Percentiles rank a stretch among this genome's conserved stretches.
phyloP scores from a whole-genome alignment of 441 rosid species.

The Metrosideros polymorpha region DNA sequence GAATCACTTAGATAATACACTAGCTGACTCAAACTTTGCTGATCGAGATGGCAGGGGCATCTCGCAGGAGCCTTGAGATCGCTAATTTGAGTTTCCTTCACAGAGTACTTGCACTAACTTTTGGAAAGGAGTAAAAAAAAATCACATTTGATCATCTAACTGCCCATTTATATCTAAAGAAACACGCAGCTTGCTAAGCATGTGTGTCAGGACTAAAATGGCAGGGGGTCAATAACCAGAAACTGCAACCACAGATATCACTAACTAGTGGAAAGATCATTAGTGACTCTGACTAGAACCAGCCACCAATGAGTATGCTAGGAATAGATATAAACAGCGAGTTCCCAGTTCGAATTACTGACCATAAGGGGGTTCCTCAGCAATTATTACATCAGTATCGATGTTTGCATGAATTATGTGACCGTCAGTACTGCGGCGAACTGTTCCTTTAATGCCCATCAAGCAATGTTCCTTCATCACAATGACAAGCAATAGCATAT shows the following conservation, averaged over 20 bases:
- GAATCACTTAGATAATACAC: neutral
- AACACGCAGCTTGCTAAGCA: neutral
- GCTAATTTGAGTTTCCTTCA: neutral
- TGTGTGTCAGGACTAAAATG: neutral
- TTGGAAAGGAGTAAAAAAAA: neutral
- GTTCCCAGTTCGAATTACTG: slow-evolving; percentile 16
- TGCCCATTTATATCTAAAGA: neutral
- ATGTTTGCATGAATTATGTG: slow-evolving; percentile 98
- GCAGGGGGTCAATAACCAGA: neutral
- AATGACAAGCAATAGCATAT: slow-evolving; percentile 1
- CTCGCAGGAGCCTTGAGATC: neutral
- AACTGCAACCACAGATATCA: too few species aligned
- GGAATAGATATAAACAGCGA: neutral
- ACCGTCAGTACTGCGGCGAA: slow-evolving; percentile 97
- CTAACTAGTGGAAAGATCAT: too few species aligned
- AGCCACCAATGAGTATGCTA: neutral
- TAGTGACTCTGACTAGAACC: neutral
- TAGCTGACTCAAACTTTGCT: neutral
- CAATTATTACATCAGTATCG: slow-evolving; percentile 96
- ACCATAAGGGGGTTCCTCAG: slow-evolving; percentile 98
- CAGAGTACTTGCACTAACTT: neutral
- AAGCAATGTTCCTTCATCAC: slow-evolving; percentile 85
- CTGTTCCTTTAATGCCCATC: slow-evolving; percentile 99
- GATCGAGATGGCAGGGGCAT: neutral
- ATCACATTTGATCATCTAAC: neutral